phyloP scores from a whole-genome alignment of 1,139 yeast species.

The Taphrina sp. region DNA sequence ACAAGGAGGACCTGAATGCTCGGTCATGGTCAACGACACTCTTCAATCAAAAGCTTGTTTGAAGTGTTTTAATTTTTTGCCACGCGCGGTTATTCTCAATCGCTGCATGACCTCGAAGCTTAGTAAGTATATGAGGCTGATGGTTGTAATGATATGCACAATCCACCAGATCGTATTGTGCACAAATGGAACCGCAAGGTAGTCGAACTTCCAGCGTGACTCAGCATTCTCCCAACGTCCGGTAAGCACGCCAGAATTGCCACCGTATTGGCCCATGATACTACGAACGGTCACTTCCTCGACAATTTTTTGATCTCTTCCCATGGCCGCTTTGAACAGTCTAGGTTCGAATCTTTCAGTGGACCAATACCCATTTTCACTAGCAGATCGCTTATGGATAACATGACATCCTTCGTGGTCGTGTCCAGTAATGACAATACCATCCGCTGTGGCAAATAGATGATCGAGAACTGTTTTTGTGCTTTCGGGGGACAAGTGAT shows the following conservation, averaged over 20 bases:
- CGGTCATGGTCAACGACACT: no score
- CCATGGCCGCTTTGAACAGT: not conserved
- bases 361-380: constrained; percentile 8
- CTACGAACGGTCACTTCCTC: constrained; percentile 83
- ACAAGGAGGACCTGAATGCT: no score
- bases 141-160: not conserved
- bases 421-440: constrained; percentile 75
- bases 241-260: constrained; percentile 53
- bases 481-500: constrained; percentile 68
- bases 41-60: no score
- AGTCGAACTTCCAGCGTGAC: constrained; percentile 6
- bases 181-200: constrained; percentile 22
- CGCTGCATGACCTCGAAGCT: not conserved
- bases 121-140: not conserved
- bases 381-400: constrained; percentile 49
- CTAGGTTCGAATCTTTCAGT: not conserved
- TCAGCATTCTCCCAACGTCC: not conserved
- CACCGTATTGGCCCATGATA: constrained; percentile 95
- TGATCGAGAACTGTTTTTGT: constrained; percentile 62
- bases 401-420: constrained; percentile 93
- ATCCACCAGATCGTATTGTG: constrained; percentile 31
- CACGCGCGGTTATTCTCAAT: no score
- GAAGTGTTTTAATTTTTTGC: no score
- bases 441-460: not conserved
- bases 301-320: constrained; percentile 45